phyloP scores from a whole-genome alignment of 1,284 basidiomycete species.

The Entoloma clypeatum region DNA sequence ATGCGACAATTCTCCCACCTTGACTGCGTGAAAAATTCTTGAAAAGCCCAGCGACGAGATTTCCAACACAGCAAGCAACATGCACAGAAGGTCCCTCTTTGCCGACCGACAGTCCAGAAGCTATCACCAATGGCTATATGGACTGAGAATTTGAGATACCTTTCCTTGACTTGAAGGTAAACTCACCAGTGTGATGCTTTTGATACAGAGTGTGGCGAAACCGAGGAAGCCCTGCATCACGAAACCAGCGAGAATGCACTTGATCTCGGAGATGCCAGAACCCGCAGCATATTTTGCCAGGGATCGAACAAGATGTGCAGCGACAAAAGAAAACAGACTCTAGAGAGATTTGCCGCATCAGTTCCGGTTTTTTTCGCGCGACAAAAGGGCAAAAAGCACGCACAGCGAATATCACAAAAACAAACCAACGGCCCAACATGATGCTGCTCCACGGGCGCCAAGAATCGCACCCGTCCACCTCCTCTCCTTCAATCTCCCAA shows the following conservation, averaged over 20 bases:
- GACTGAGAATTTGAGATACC: constrained; percentile 10
- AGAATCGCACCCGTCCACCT: constrained; percentile 80
- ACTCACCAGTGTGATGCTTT: constrained; percentile 85
- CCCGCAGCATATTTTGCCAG: constrained; percentile 96
- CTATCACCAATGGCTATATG: constrained; percentile 88
- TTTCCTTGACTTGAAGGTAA: constrained; percentile 1
- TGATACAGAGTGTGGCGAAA: constrained; percentile 86
- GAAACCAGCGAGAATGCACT: constrained; percentile 97
- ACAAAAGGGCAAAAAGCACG: constrained; percentile 29
- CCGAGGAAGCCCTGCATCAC: constrained; percentile 95
- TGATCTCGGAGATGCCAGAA: constrained; percentile 98
- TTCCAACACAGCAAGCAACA: constrained; percentile 92
- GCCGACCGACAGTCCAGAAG: constrained; percentile 94
- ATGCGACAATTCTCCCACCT: constrained; percentile 37
- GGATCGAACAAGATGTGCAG: constrained; percentile 84
- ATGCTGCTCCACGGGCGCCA: constrained; percentile 92
- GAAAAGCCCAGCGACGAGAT: constrained; percentile 82
- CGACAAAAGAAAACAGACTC: constrained; percentile 77
- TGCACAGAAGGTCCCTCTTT: constrained; percentile 99
- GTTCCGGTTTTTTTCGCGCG: not conserved
- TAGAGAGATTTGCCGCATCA: constrained; percentile 28
- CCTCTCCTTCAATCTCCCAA: constrained; percentile 87
- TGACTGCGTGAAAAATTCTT: constrained; percentile 83
- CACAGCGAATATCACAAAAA: constrained; percentile 89
- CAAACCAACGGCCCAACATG: constrained; percentile 72